Base-by-base conservation (phyloP, 2,329 filamentous ascomycete species). In the Fusarium agapanthi region DNA sequence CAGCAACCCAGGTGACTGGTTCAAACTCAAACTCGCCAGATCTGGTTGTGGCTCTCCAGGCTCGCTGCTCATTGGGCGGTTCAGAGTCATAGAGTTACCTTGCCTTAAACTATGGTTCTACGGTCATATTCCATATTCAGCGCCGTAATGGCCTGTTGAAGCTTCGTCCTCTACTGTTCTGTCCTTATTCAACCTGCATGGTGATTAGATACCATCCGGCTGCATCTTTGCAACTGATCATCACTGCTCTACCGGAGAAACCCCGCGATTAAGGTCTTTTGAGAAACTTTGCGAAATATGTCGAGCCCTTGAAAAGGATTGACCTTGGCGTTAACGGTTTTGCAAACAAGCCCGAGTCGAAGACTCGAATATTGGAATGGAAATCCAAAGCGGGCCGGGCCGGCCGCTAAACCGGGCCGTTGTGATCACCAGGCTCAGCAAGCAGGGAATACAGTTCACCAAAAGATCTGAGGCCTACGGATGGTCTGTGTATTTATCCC, bases 1-100 rank as follows among this genome's bases (percentile, higher is more conserved):
- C 75, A 80, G 69, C 64, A 73, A 71, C 67, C 76, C 76, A 77
- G 66, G 66, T 67, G 61, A 71, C 66, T 71, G 75, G 73, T 71
- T 73, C 75, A 43, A 57, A 58, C 62, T 75, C 44, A 64, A 74
- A 65, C 62, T 45, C 50, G 70, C 71, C 66, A 72, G 45, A 53
- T 63, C 67, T 74, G 61, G 64, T 62, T 64, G 50, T 57, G 35
- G 43, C 56, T 58, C 61, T 35, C 26, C 40, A 65, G 43, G 34
- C 53, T 43, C 41, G 54, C 43, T 61, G 69, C 65, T 73, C 48
- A 70, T 72, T 75, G 75, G 75, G 60, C 53, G 48, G 53, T 55
- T 68, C 20, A 37, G 48, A 41, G 44, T 60, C 64, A 65, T 61
- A 53, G 64, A 72, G 62, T 43, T 62, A 69, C 69, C 35, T 62